Conservation (phyloP, 371 early-diverging fungal genomes). For the Syncephalastrum contaminatum region DNA sequence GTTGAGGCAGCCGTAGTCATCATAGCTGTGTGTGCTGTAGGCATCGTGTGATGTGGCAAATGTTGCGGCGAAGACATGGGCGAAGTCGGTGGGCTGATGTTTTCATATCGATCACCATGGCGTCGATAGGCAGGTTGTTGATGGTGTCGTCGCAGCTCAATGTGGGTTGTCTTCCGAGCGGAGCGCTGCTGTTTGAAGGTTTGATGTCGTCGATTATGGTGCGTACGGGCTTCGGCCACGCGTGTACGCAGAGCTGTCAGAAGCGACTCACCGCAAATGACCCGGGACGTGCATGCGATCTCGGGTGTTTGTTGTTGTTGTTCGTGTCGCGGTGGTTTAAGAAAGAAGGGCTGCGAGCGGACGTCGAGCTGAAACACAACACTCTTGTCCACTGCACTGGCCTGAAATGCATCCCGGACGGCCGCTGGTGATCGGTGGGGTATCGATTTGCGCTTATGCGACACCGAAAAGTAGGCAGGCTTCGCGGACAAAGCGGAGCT, state of each 20-base stretch:
- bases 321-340: slow-evolving; percentile 5
- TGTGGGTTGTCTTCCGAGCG: slow-evolving; percentile 13
- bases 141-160: slow-evolving; percentile 10
- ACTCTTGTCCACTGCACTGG: slow-evolving; percentile 29
- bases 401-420: slow-evolving; percentile 29
- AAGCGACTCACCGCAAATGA: slow-evolving; percentile 38
- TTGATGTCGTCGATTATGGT: slow-evolving; percentile 11
- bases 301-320: slow-evolving; percentile 8
- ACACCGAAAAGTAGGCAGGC: slow-evolving; percentile 3
- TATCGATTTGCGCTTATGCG: slow-evolving; percentile 24
- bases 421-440: slow-evolving; percentile 41
- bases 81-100: not conserved
- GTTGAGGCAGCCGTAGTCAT: no score
- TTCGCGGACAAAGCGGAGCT: slow-evolving; percentile 17
- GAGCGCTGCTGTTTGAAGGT: slow-evolving; percentile 16
- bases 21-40: no score
- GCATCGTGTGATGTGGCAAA: no score
- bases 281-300: slow-evolving; percentile 26
- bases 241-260: slow-evolving; percentile 31
- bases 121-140: slow-evolving; percentile 5
- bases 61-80: no score
- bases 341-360: slow-evolving; percentile 17
- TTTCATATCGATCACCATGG: slow-evolving; percentile 14
- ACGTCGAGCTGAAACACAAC: slow-evolving; percentile 41
- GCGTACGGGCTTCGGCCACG: slow-evolving; percentile 24